Evolutionary conservation across 2,329 filamentous ascomycete species (phyloP).

Genomic region (Dothiorella sarmentorum): DNA sequence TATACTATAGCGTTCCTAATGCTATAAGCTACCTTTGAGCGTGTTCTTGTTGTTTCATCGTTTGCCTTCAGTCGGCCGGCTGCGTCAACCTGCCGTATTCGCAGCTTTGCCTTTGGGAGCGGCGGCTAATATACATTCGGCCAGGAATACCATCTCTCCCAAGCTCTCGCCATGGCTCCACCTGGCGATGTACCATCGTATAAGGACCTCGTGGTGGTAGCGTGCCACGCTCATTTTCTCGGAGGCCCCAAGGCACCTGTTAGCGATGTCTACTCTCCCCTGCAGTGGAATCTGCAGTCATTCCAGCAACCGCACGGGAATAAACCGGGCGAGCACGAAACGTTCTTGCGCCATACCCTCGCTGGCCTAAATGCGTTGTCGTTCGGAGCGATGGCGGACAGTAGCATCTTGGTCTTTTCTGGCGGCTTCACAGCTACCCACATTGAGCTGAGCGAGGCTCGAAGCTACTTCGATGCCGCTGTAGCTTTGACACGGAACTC

Average conservation of each 20-base stretch:
- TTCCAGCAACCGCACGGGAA: slow-evolving; percentile 57
- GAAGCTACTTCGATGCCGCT: slow-evolving; percentile 36
- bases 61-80: too few species aligned
- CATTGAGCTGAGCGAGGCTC: slow-evolving; percentile 34
- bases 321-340: slow-evolving; percentile 67
- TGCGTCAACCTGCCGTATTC: too few species aligned
- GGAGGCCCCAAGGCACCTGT: slow-evolving; percentile 39
- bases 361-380: slow-evolving; percentile 57
- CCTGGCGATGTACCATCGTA: not conserved
- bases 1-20: too few species aligned
- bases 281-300: slow-evolving; percentile 63
- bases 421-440: slow-evolving; percentile 52
- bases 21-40: too few species aligned
- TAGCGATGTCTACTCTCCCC: slow-evolving; percentile 33
- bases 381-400: slow-evolving; percentile 42
- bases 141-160: not conserved
- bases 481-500: slow-evolving; percentile 21
- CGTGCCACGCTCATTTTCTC: slow-evolving; percentile 77
- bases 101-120: too few species aligned
- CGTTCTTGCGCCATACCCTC: slow-evolving; percentile 72
- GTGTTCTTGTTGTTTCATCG: too few species aligned
- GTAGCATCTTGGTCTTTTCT: slow-evolving; percentile 63
- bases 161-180: not conserved
- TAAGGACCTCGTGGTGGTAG: slow-evolving; percentile 68
- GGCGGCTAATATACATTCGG: too few species aligned